Evolutionary conservation across 805 yeast genomes (phyloP).

Genomic region (Candida pini): DNA sequence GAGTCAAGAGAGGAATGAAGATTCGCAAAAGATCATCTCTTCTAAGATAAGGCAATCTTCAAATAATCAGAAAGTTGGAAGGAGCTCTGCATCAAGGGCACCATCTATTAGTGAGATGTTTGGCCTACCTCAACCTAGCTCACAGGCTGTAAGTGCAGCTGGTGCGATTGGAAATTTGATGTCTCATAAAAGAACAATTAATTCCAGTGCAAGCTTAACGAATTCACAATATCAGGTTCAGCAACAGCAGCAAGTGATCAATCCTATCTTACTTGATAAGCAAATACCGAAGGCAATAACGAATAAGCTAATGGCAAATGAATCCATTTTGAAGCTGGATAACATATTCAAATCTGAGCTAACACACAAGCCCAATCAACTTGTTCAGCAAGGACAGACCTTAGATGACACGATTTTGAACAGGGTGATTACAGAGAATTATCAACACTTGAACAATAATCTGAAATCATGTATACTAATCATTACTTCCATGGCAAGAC

Average conservation of each 20-base stretch:
- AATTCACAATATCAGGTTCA: conserved; percentile 17
- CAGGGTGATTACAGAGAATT: conserved; percentile 26
- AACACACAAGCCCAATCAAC: conserved; percentile 24
- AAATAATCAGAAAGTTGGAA: conserved; percentile 4
- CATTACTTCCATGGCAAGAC: conserved; percentile 31
- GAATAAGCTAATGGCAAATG: conserved; percentile 25
- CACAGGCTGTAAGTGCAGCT: conserved; percentile 31
- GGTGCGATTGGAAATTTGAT: conserved; percentile 29
- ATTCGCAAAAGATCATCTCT: neutral
- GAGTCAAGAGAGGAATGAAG: neutral
- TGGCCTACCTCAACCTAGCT: conserved; percentile 26
- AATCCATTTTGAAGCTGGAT: conserved; percentile 29
- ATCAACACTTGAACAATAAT: conserved; percentile 24
- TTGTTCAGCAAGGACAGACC: conserved; percentile 22
- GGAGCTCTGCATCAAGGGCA: conserved; percentile 10
- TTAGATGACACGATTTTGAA: conserved; percentile 28
- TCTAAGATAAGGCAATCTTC: neutral
- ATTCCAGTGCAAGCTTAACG: conserved; percentile 13
- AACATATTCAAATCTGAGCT: conserved; percentile 30
- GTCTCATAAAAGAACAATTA: conserved; percentile 24
- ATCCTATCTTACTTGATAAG: conserved; percentile 28
- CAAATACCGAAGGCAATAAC: conserved; percentile 26
- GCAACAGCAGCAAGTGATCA: conserved; percentile 27
- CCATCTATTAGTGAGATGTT: conserved; percentile 24
- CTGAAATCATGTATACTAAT: conserved; percentile 30